Evolutionary conservation across 352 stramenopile genomes (phyloP).

Genomic region (Globisporangium splendens): DNA sequence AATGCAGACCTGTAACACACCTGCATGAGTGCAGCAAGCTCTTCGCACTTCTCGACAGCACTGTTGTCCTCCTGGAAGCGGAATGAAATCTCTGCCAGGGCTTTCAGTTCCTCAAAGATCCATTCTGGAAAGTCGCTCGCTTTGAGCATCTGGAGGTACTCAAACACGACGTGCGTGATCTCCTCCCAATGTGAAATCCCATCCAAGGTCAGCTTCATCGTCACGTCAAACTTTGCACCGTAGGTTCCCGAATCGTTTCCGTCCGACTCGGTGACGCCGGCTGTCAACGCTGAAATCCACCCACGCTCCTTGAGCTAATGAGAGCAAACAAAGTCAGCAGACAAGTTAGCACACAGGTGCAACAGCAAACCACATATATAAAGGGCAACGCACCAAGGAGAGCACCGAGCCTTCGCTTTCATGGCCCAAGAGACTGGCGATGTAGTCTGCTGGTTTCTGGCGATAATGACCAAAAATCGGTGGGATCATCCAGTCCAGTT

Average conservation of each 20-base stretch:
- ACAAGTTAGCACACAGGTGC: neutral
- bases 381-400: conserved; percentile 42
- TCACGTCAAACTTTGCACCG: conserved; percentile 64
- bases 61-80: conserved; percentile 73
- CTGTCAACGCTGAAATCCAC: conserved; percentile 75
- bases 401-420: conserved; percentile 83
- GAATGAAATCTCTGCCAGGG: conserved; percentile 67
- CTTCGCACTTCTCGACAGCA: conserved; percentile 62
- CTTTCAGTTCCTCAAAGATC: conserved; percentile 73
- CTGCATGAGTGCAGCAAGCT: conserved; percentile 75
- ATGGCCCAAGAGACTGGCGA: conserved; percentile 76
- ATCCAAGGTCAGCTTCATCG: conserved; percentile 67
- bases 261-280: conserved; percentile 67
- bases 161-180: conserved; percentile 57
- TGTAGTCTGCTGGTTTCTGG: conserved; percentile 77
- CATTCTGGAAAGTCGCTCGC: conserved; percentile 49
- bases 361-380: neutral
- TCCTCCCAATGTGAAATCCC: conserved; percentile 60
- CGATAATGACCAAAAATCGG: conserved; percentile 62
- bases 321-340: neutral
- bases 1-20: conserved; percentile 12
- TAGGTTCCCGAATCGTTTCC: conserved; percentile 70
- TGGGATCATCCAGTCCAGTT: conserved; percentile 78
- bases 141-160: conserved; percentile 63
- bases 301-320: conserved; percentile 67